Evolutionary conservation across 2,329 filamentous ascomycete species (phyloP).

Genomic region (Beauveria medogensis): DNA sequence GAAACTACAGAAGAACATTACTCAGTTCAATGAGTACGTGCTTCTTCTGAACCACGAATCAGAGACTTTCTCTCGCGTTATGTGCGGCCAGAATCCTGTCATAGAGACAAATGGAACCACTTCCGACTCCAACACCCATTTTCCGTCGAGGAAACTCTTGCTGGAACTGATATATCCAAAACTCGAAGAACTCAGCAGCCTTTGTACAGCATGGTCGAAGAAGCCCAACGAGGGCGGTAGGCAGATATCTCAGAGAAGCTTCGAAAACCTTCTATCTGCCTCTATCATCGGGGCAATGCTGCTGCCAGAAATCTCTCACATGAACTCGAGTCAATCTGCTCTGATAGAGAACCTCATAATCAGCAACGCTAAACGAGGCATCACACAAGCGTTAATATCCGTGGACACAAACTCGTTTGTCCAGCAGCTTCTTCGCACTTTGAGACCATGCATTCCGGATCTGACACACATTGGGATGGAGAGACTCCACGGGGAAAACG

Average conservation of each 20-base stretch:
- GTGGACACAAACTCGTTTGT: conserved; percentile 38
- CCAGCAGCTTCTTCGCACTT: conserved; percentile 36
- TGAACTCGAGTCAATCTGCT: conserved; percentile 40
- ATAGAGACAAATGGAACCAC: conserved; percentile 14
- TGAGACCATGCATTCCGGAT: conserved; percentile 39
- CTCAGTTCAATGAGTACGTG: conserved; percentile 44
- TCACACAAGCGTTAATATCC: conserved; percentile 33
- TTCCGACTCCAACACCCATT: conserved; percentile 26
- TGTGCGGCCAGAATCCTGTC: conserved; percentile 6
- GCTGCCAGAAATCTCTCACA: conserved; percentile 37
- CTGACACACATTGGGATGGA: conserved; percentile 30
- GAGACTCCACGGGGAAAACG: conserved; percentile 29
- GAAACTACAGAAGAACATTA: conserved; percentile 34
- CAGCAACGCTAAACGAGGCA: conserved; percentile 31
- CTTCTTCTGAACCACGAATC: conserved; percentile 37
- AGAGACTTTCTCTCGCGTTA: neutral
- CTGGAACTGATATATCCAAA: conserved; percentile 48
- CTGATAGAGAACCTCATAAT: conserved; percentile 38
- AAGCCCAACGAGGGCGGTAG: conserved; percentile 35
- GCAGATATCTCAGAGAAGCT: conserved; percentile 44
- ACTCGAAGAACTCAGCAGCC: conserved; percentile 37
- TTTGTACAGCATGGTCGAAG: conserved; percentile 41
- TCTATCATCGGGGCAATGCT: conserved; percentile 38
- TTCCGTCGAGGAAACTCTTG: conserved; percentile 40
- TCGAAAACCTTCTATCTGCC: conserved; percentile 44